A percentile compares a stretch with the other conserved stretches of the same genome.
Conservation (phyloP, 805 yeast genomes). For the Candida golubevii region DNA sequence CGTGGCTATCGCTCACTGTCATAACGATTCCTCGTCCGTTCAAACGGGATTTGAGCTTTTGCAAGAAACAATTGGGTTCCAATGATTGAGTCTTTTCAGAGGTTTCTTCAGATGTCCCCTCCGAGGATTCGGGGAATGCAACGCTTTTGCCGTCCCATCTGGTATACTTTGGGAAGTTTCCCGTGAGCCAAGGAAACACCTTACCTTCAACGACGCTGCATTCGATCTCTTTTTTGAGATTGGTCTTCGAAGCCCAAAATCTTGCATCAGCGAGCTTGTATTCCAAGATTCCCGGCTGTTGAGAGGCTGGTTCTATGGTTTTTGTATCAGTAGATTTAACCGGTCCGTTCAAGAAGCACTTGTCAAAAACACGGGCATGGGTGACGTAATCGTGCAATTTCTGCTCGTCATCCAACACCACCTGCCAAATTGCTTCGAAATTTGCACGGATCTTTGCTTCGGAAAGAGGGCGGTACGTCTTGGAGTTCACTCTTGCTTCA, state of each 20-base stretch:
- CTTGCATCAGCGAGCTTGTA: not conserved
- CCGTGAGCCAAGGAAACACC: constrained; percentile 14
- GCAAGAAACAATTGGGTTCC: constrained; percentile 20
- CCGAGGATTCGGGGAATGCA: constrained; percentile 5
- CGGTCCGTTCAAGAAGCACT: constrained; percentile 29
- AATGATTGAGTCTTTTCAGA: no score
- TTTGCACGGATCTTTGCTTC: constrained; percentile 15
- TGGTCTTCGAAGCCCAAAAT: not conserved
- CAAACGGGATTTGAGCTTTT: constrained; percentile 18
- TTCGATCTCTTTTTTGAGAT: constrained; percentile 5
- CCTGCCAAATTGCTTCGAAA: no score
- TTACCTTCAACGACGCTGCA: constrained; percentile 6
- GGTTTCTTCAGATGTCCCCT: not conserved
- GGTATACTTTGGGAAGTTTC: constrained; percentile 11
- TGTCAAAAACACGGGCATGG: constrained; percentile 43
- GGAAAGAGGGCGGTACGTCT: constrained; percentile 25
- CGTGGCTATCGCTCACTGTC: constrained; percentile 28
- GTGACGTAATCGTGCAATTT: constrained; percentile 39
- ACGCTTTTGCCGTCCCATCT: constrained; percentile 8
- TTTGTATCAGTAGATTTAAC: no score
- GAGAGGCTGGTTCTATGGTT: no score
- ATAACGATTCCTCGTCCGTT: constrained; percentile 39
- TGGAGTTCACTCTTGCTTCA: constrained; percentile 19
- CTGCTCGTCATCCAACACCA: constrained; percentile 22
- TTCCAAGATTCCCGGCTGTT: constrained; percentile 8